phyloP scores from a whole-genome alignment of 2,329 filamentous ascomycete genomes.

The Fusarium globosum region DNA sequence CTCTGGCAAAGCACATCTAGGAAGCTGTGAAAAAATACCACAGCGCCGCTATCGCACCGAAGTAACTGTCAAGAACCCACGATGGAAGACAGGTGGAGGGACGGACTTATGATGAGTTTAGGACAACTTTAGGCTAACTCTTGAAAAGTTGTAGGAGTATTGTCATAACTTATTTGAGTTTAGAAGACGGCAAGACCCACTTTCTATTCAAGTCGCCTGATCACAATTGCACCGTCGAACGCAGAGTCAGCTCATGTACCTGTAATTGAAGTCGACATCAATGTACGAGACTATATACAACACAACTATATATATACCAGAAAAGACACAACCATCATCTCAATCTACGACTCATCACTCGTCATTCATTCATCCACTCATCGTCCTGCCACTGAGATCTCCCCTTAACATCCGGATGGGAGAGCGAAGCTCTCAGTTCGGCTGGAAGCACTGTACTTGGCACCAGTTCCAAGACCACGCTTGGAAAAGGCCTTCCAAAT shows the following conservation, averaged over 20 bases:
- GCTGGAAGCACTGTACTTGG: slow-evolving; percentile 45
- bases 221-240: too few relatives aligned
- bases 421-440: slow-evolving; percentile 49
- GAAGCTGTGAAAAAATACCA: fast-evolving
- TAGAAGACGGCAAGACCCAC: not conserved
- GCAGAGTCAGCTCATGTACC: not conserved
- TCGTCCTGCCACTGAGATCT: fast-evolving
- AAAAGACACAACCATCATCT: not conserved
- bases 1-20: not conserved
- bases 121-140: not conserved
- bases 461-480: slow-evolving; percentile 61
- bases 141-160: fast-evolving
- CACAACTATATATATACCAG: not conserved
- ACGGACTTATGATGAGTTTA: not conserved
- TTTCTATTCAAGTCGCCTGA: not conserved
- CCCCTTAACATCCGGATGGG: slow-evolving; percentile 41
- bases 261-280: not conserved
- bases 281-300: slow-evolving; percentile 3
- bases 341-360: not conserved
- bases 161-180: not conserved
- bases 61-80: not conserved
- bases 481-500: slow-evolving; percentile 68
- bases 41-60: not conserved
- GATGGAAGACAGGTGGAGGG: too few relatives aligned
- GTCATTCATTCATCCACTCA: not conserved